Base-by-base conservation (phyloP, 148 eudicot species). In the Pouteria glomerata region DNA sequence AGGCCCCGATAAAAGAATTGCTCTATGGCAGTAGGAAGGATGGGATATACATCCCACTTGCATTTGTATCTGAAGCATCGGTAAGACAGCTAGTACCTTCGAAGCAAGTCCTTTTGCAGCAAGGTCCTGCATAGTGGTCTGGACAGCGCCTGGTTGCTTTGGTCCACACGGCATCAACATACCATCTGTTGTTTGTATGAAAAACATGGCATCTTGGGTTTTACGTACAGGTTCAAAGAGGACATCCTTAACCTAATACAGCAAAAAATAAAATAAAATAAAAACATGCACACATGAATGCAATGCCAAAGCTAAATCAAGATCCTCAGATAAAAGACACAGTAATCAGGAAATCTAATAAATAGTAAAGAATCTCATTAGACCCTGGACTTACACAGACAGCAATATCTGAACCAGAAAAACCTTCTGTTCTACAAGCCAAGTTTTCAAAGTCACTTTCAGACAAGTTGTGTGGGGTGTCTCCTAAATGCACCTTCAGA, bases 151-250 rank as follows among this genome's bases (percentile, higher is more conserved):
- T 6, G 85, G 87, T 66, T 83, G 88, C 77, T 86, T 93, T 18
- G 97, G 87, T 63, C 97, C 98, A 83, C 98, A 93, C 12, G 97
- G 98, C 62, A 90, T 77, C 95, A 81, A 89, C 70, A 72, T 68
- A 31, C 80, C 97, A 58, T 79, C 85, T 39, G 83, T 39, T 10
- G 82, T 83, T 78, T 85, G 74, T 18, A 76, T 71, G 73, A 95
- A 95, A 81, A 71, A 91, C 97, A 89, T 89, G 30, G 98, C 97
- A 80, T 95, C 98, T 84, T 95, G 98, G 8, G 97, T 95, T 82
- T 94, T 95, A 59, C 98, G 91, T 27, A 95, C 97, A 69, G 98
- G 98, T 87, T 95, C 98, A 70, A 95, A 95, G 10, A 95, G 88
- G 39, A 89, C 96, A 77, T 95, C 98, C 77, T 95, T 89, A 61